These are phyloP conservation scores for Paratinospora sagittata DNA, from an alignment of 164 flowering plant genomes.

Conservation along the genomic window DNA sequence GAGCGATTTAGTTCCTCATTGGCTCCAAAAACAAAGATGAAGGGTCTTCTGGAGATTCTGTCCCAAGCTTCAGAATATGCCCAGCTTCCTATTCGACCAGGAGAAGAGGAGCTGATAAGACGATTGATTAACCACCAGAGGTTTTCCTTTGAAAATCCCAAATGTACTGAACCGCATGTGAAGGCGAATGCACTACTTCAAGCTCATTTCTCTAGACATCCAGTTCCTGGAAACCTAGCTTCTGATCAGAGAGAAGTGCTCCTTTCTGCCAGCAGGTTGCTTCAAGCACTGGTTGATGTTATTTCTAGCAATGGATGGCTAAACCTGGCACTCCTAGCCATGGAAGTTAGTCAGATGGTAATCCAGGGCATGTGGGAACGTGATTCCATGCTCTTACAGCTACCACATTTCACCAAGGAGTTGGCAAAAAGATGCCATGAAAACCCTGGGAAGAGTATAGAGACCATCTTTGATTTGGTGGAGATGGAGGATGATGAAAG, in stretches of 20 bases:
- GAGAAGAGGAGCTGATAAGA: constrained; percentile 78
- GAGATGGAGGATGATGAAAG: constrained; percentile 96
- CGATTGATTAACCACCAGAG: constrained; percentile 81
- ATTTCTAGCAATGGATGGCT: constrained; percentile 97
- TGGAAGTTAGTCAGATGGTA: constrained; percentile 98
- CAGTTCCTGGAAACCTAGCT: constrained; percentile 63
- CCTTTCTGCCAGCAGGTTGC: constrained; percentile 61
- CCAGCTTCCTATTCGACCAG: constrained; percentile 73
- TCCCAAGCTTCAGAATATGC: constrained; percentile 90
- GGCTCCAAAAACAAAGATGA: constrained; percentile 75
- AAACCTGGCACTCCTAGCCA: constrained; percentile 74
- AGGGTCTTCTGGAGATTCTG: constrained; percentile 85
- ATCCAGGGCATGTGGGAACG: constrained; percentile 98
- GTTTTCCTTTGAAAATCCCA: constrained; percentile 78
- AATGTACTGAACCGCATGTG: constrained; percentile 72
- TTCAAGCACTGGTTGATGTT: constrained; percentile 96
- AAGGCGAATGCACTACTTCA: constrained; percentile 91
- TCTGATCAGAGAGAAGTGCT: constrained; percentile 82
- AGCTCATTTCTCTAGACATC: constrained; percentile 87
- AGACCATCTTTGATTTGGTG: constrained; percentile 78
- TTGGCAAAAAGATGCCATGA: constrained; percentile 80
- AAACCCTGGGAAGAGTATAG: constrained; percentile 73
- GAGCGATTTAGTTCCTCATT: constrained; percentile 80
- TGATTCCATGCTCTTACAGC: constrained; percentile 92
- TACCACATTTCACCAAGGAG: constrained; percentile 92